Base-by-base conservation (phyloP, 306 rosid genomes). In the Ormosia semicastrata region DNA sequence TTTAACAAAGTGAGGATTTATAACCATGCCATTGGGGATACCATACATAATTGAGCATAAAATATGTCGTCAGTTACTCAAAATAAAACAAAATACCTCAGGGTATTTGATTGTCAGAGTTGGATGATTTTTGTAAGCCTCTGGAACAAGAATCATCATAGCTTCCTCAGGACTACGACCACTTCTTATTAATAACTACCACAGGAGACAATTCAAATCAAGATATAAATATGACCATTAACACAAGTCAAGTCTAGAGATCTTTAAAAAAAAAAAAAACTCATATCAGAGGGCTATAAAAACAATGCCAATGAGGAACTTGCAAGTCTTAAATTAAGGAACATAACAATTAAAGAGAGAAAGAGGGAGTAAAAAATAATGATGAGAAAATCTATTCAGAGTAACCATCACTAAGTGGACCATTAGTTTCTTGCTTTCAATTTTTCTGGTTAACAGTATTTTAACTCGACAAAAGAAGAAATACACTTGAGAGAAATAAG, bases 101-200 rank as follows among this genome's bases (percentile, higher is more conserved):
- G 99, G 99, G 75, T 95, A 95, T 83, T 95, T 95, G 82, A 90
- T 90, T 74, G 79, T 34, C 88, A 95, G 81, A 50, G 99, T 95
- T 68, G 99, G 99, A 84, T 95, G 99, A 66, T 95, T 93, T 75
- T 95, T 93, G 87, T 95, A 95, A 57, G 96, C 99, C 91, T 95
- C 99, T 8, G 99, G 99, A 73, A 95, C 99, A 77, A 95, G 99
- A 85, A 95, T 88, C 99, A 95, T 95, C 82, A 95, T 62, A 82
- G 99, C 92, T 85, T 93, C 99, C 91, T 95, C 96, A 12, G 99
- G 97, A 87, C 47, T 80, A 30, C 97, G 98, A 72, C 99, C 99
- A 89, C 99, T 93, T 91, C 90, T 88, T 73, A 95, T 89, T 84
- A 95, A 81, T 80, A 95, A 87, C 99, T 95, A 78, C 69, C 82